Evolutionary conservation across 2,329 filamentous ascomycete genomes (phyloP).

Genomic region (Aspergillus thermomutatus): DNA sequence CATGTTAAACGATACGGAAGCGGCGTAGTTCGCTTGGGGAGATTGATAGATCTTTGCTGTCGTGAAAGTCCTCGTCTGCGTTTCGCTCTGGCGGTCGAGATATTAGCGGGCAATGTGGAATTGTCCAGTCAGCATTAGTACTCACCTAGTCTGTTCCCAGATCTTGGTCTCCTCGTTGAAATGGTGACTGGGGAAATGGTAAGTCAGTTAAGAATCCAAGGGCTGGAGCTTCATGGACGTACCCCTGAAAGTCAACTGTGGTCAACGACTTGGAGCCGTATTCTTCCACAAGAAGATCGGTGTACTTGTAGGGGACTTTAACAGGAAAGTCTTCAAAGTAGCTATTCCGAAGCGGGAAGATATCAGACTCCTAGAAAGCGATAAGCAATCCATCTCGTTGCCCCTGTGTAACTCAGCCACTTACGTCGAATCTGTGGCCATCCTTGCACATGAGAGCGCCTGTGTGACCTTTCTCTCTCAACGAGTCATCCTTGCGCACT

Average conservation of each 20-base stretch:
- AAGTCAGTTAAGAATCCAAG: background rate
- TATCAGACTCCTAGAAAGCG: conserved; percentile 43
- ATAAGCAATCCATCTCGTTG: conserved; percentile 1
- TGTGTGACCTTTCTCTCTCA: conserved; percentile 34
- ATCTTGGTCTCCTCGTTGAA: conserved; percentile 31
- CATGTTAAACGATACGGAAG: conserved; percentile 3
- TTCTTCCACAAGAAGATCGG: conserved; percentile 52
- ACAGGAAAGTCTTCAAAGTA: conserved; percentile 53
- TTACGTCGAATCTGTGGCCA: conserved; percentile 49
- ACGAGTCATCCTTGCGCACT: conserved; percentile 46
- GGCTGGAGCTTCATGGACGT: conserved; percentile 7
- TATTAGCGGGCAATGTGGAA: background rate
- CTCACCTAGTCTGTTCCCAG: conserved; percentile 27
- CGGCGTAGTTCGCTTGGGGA: conserved; percentile 8
- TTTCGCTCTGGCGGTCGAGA: background rate
- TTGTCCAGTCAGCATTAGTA: background rate
- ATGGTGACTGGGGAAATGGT: conserved; percentile 23
- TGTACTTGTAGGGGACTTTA: conserved; percentile 57
- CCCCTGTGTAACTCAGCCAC: conserved; percentile 9
- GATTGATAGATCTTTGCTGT: background rate
- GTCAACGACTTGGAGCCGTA: conserved; percentile 52
- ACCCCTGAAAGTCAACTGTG: conserved; percentile 44
- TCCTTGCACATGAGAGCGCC: conserved; percentile 57
- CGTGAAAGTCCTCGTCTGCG: conserved; percentile 9
- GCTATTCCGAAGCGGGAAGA: conserved; percentile 56